These are phyloP conservation scores for Backusella mclennaniae DNA, from an alignment of 192 early-diverging fungal genomes.

Conservation along the genomic window DNA sequence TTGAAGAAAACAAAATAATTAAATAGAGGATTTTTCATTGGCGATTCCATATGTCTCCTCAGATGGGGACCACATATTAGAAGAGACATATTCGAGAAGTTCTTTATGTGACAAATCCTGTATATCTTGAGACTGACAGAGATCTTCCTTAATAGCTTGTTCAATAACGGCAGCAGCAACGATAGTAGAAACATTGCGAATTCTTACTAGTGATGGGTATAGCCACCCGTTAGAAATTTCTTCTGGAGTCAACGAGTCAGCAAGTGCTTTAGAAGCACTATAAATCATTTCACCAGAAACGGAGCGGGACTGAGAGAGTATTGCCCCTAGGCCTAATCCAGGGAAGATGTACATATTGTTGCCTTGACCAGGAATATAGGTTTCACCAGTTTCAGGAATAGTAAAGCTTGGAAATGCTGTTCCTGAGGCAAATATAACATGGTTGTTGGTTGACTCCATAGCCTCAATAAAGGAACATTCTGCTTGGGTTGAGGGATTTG, in stretches of 20 bases:
- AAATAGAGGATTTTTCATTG: neutral
- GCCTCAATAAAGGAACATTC: slow-evolving; percentile 95
- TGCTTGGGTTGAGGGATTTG: slow-evolving; percentile 84
- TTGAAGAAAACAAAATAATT: neutral
- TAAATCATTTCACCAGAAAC: slow-evolving; percentile 88
- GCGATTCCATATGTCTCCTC: neutral
- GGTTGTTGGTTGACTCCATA: slow-evolving; percentile 81
- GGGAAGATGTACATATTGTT: slow-evolving; percentile 99
- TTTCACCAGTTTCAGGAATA: slow-evolving; percentile 56
- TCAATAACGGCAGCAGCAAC: slow-evolving; percentile 82
- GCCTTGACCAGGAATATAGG: slow-evolving; percentile 80
- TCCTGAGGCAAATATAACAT: slow-evolving; percentile 94
- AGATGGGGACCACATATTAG: slow-evolving; percentile 8
- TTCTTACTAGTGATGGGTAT: slow-evolving; percentile 85
- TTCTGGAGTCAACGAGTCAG: slow-evolving; percentile 70
- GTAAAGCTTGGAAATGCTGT: slow-evolving; percentile 88
- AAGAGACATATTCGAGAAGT: neutral
- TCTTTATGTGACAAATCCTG: slow-evolving; percentile 2
- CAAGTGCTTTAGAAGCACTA: slow-evolving; percentile 72
- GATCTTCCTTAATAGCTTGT: slow-evolving; percentile 25
- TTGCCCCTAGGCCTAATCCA: slow-evolving; percentile 87
- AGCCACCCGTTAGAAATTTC: slow-evolving; percentile 71
- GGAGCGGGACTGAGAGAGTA: slow-evolving; percentile 62
- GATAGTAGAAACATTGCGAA: slow-evolving; percentile 79
- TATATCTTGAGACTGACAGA: slow-evolving; percentile 3